These are phyloP conservation scores for Rhizopogon vesiculosus DNA, from an alignment of 768 basidiomycete genomes.

Conservation along the genomic window DNA sequence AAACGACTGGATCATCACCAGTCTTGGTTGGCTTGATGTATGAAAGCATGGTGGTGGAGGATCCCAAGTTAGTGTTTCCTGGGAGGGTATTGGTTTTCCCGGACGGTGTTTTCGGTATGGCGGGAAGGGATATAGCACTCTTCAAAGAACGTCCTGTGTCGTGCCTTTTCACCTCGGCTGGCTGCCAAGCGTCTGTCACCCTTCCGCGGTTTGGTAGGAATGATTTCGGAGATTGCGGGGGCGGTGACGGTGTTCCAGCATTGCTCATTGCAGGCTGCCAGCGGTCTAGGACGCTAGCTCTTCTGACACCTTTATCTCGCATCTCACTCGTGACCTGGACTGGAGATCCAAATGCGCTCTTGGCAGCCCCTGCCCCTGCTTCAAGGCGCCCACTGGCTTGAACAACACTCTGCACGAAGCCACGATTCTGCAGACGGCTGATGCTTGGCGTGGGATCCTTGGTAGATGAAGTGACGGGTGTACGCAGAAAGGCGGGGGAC, in stretches of 20 bases:
- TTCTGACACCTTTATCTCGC: conserved; percentile 32
- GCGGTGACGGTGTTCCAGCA: conserved; percentile 30
- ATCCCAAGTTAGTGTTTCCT: conserved; percentile 50
- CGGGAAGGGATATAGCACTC: conserved; percentile 38
- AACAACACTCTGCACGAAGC: conserved; percentile 82
- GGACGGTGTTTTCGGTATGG: conserved; percentile 24
- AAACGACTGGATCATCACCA: conserved; percentile 34
- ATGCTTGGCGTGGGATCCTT: conserved; percentile 83
- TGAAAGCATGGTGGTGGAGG: conserved; percentile 72
- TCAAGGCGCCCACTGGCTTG: conserved; percentile 59
- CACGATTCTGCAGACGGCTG: conserved; percentile 77
- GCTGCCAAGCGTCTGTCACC: conserved; percentile 27
- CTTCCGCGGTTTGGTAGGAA: conserved; percentile 35
- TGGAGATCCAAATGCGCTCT: conserved; percentile 21
- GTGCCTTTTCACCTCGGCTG: conserved; percentile 22
- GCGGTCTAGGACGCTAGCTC: conserved; percentile 60
- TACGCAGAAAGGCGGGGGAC: conserved; percentile 58
- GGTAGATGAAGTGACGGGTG: conserved; percentile 30
- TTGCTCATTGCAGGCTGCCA: conserved; percentile 48
- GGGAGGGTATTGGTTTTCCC: conserved; percentile 18
- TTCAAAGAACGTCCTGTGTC: conserved; percentile 31
- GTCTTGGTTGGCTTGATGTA: conserved; percentile 49
- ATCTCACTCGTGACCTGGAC: conserved; percentile 29
- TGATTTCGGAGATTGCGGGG: conserved; percentile 33
- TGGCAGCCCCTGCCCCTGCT: conserved; percentile 20